These are phyloP conservation scores for Nicotiana noctiflora DNA, from an alignment of 257 asterid genomes.

Conservation along the genomic window DNA sequence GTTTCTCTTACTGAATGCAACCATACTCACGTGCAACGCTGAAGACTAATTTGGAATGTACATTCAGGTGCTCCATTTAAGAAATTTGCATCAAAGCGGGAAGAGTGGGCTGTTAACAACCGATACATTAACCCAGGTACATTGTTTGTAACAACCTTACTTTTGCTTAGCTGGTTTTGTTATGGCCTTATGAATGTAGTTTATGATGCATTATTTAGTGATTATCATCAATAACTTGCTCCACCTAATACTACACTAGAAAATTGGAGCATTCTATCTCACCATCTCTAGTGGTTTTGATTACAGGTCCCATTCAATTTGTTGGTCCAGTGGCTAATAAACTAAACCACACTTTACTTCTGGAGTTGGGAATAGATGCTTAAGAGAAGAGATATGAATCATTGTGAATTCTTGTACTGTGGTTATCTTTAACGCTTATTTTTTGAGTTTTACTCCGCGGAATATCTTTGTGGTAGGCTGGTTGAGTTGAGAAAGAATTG, in stretches of 20 bases:
- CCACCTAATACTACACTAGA: not conserved
- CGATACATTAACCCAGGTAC: conserved; percentile 80
- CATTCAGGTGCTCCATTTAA: conserved; percentile 79
- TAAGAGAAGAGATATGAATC: conserved; percentile 8
- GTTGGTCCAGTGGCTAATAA: conserved; percentile 63
- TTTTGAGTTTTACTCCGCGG: not conserved
- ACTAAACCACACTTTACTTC: conserved; percentile 69
- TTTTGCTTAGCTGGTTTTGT: not conserved
- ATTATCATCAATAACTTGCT: not conserved
- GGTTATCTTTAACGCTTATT: not conserved
- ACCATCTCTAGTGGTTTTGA: conserved; percentile 3
- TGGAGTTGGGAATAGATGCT: conserved; percentile 64
- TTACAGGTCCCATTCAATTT: conserved; percentile 87
- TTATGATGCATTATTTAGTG: no score
- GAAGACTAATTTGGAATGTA: conserved; percentile 1
- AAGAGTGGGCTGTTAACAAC: conserved; percentile 89
- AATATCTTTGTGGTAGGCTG: not conserved
- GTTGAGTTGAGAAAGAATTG: not conserved
- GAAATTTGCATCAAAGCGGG: conserved; percentile 69
- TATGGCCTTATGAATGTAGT: not conserved
- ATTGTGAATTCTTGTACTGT: conserved; percentile 1
- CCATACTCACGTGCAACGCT: not conserved
- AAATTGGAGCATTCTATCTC: not conserved
- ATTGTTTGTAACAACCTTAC: not conserved
- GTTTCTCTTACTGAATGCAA: not conserved